phyloP scores from a whole-genome alignment of 345 rosid species.

The Microcos paniculata region DNA sequence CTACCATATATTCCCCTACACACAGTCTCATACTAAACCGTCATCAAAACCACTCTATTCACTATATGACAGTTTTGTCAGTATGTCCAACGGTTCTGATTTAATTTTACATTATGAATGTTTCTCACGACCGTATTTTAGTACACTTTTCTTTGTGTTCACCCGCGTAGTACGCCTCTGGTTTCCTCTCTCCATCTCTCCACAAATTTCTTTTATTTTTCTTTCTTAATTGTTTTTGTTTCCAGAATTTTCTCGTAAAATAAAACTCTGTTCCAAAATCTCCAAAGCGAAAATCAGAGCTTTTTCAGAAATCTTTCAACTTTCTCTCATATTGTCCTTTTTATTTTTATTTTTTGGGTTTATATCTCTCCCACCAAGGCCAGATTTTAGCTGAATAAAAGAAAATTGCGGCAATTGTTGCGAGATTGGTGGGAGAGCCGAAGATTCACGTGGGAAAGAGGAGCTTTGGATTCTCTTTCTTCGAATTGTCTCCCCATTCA shows the following conservation, averaged over 20 bases:
- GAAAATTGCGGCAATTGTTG: background rate
- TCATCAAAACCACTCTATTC: background rate
- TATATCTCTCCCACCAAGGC: background rate
- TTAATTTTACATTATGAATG: background rate
- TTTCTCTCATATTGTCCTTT: background rate
- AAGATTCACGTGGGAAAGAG: background rate
- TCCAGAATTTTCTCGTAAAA: background rate
- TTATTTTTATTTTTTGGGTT: background rate
- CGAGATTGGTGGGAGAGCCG: background rate
- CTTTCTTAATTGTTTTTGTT: background rate
- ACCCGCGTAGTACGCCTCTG: background rate
- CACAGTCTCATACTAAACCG: background rate
- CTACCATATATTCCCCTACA: background rate
- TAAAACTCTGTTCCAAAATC: background rate
- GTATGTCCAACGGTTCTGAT: background rate
- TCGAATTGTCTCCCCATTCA: background rate
- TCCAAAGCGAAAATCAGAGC: background rate
- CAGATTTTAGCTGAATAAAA: slow-evolving; percentile 4
- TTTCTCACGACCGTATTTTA: background rate
- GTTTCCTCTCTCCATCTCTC: background rate
- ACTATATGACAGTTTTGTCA: background rate
- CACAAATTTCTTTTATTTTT: background rate
- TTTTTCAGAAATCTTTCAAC: background rate
- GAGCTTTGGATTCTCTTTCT: slow-evolving; percentile 3
- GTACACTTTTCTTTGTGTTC: background rate